Evolutionary conservation across 139 green algal species (phyloP), one percentile per base, ranked within the genome.

Genomic region (Chlamydomonas eustigma): DNA sequence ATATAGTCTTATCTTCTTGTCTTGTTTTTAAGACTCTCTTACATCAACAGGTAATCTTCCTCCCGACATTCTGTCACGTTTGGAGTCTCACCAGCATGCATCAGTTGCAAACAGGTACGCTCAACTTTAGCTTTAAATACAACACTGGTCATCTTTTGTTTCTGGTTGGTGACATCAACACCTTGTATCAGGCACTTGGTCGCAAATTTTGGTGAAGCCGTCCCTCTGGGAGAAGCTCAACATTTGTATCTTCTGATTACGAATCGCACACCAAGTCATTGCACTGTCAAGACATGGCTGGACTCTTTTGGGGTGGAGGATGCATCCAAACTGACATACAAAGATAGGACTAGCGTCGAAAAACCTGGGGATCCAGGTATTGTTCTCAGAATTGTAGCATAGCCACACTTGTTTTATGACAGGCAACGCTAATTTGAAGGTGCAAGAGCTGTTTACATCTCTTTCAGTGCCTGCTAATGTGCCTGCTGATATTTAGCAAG

Each of bases 231-330:
- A 4, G 81, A 86, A 37, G 80, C 76, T 1, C 81, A 77, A n/a
- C 73, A 79, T 58, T 51, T 83, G 77, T 83, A 83, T n/a, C 50
- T 86, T 18, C 70, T 86, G 2, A 24, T 86, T 4, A 83, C 77
- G 28, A 86, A 86, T 71, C 77, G 70, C 37, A 86, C 81, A 0
- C 36, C 81, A 18, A 83, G 82, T 38, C 44, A 76, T 30, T 78
- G 76, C 31, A 71, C 39, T 38, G 37, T 86, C 8, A 50, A 52
- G 51, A 83, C 81, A 0, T 83, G 77, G 74, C 74, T 86, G 35
- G 81, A 86, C n/a, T 38, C 58, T 1, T 86, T 86, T 50, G 81
- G 81, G 1, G 58, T 86, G 30, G 73, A 81, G 2, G 81, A 86
- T 64, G 74, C 73, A 22, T 28, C 28, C 2, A 39, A 50, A 35